A percentile compares a stretch with the other conserved stretches of the same genome.
These are phyloP conservation scores for Cladophialophora exuberans DNA, from an alignment of 2,329 filamentous ascomycete species.

Conservation along the genomic window DNA sequence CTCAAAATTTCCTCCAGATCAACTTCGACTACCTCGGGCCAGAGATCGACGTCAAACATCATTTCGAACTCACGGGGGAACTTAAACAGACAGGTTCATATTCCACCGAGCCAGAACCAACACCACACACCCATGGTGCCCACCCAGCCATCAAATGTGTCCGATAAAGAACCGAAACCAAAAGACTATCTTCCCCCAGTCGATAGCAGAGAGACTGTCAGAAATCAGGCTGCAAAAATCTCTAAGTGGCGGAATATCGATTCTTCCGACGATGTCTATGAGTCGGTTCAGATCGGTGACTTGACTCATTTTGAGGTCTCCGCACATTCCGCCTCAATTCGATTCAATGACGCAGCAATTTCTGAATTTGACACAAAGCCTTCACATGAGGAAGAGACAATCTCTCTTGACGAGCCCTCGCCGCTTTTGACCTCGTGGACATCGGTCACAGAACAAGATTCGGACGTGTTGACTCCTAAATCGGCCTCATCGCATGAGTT, in stretches of 20 bases:
- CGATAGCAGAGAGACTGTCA: slow-evolving; percentile 21
- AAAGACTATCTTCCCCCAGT: slow-evolving; percentile 19
- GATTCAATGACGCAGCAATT: background rate
- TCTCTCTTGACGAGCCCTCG: background rate
- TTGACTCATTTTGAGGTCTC: background rate
- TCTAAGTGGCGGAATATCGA: slow-evolving; percentile 15
- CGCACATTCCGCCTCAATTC: background rate
- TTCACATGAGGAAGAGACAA: background rate
- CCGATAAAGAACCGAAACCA: too few relatives aligned
- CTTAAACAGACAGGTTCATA: too few relatives aligned
- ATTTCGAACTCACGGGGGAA: too few relatives aligned
- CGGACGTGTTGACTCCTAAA: too few relatives aligned
- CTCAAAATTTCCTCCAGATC: background rate
- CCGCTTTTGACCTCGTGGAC: too few relatives aligned
- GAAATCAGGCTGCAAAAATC: slow-evolving; percentile 5
- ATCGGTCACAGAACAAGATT: too few relatives aligned
- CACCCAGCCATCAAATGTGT: too few relatives aligned
- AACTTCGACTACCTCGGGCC: background rate
- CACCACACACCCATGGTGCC: background rate
- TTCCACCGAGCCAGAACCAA: background rate
- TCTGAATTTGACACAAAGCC: background rate
- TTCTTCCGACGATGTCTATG: slow-evolving; percentile 14
- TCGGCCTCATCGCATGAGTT: too few relatives aligned
- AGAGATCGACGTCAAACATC: background rate
- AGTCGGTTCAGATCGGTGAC: slow-evolving; percentile 7